Percentiles rank a stretch among this genome's conserved stretches.
Conservation (phyloP, 352 stramenopile species). For the Phytophthora hybrid region DNA sequence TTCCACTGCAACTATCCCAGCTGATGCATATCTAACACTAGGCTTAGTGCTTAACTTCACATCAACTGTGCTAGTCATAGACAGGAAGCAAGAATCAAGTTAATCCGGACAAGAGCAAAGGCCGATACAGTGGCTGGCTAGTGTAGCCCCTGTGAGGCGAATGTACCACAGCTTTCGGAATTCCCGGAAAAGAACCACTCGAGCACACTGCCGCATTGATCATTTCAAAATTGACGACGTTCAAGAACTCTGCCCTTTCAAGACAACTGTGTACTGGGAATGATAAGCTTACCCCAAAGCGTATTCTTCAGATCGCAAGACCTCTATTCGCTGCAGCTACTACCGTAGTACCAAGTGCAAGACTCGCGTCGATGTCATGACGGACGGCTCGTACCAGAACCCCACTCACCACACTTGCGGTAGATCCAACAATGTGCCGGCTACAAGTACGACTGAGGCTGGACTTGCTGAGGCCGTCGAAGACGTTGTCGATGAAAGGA, state of each 20-base stretch:
- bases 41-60: too few relatives aligned
- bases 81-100: too few relatives aligned
- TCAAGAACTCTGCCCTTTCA: background rate
- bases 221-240: too few relatives aligned
- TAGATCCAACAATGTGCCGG: background rate
- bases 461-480: background rate
- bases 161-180: too few relatives aligned
- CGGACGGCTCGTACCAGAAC: background rate
- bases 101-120: too few relatives aligned
- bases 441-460: background rate
- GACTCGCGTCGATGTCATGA: background rate
- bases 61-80: too few relatives aligned
- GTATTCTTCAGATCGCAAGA: background rate
- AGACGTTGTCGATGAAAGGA: background rate
- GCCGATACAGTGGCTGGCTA: too few relatives aligned
- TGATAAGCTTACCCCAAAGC: background rate
- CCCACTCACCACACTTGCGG: background rate
- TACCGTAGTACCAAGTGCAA: background rate
- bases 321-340: background rate
- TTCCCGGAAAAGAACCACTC: too few relatives aligned
- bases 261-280: background rate
- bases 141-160: too few relatives aligned
- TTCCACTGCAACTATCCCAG: too few relatives aligned
- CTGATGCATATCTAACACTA: too few relatives aligned
- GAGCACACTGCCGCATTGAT: too few relatives aligned